These are phyloP conservation scores for Salvia hispanica DNA, from an alignment of 257 asterid genomes.

Conservation along the genomic window DNA sequence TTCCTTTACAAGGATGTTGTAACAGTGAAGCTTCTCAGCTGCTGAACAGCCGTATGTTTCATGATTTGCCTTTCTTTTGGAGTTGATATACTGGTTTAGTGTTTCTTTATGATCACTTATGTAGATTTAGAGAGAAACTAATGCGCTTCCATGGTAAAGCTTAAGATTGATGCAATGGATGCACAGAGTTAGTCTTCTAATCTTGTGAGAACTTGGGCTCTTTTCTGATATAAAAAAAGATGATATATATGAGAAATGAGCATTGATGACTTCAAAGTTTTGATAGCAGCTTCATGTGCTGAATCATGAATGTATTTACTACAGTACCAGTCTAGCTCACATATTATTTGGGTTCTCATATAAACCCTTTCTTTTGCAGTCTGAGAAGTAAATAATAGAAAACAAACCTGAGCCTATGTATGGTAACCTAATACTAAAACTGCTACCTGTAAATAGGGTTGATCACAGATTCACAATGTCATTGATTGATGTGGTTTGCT, in stretches of 20 bases:
- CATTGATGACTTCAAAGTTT: conserved; percentile 6
- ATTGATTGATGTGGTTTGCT: conserved; percentile 20
- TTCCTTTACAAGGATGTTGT: conserved; percentile 68
- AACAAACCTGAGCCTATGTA: not conserved
- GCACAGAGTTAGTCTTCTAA: not conserved
- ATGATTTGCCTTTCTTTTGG: conserved; percentile 3
- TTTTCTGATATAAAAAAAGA: conserved; percentile 4
- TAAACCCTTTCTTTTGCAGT: conserved; percentile 17
- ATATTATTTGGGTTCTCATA: not conserved
- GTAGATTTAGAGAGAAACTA: conserved; percentile 10
- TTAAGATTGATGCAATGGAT: conserved; percentile 21
- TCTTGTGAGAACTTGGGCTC: conserved; percentile 1
- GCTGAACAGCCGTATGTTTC: conserved; percentile 66
- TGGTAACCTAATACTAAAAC: not conserved
- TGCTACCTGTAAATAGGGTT: conserved; percentile 1
- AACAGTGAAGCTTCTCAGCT: conserved; percentile 76
- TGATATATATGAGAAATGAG: not conserved
- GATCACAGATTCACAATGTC: not conserved
- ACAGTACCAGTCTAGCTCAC: conserved; percentile 6
- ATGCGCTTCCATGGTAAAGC: conserved; percentile 14
- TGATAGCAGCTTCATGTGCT: conserved; percentile 28
- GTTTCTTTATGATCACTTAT: conserved; percentile 12
- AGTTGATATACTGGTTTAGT: conserved; percentile 25
- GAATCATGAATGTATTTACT: conserved; percentile 14
- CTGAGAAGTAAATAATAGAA: conserved; percentile 4